A percentile compares a stretch with the other conserved stretches of the same genome.
Conservation (phyloP, 139 green algal genomes). For the Coccomyxa sp. region DNA sequence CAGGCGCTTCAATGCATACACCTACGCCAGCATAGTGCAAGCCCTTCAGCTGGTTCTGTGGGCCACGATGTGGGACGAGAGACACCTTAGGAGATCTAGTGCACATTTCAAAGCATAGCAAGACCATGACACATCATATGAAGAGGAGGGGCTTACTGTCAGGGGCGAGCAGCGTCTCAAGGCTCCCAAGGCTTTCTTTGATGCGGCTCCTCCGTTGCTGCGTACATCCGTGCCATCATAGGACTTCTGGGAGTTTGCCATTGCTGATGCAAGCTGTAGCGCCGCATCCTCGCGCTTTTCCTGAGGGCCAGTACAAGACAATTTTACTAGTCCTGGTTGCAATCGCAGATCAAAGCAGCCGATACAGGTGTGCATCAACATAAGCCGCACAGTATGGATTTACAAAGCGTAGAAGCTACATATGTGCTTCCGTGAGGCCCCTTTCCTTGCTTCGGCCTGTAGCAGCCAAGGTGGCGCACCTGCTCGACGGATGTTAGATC, state of each 20-base stretch:
- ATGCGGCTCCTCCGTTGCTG: not conserved
- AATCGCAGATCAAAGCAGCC: not conserved
- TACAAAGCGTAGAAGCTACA: not conserved
- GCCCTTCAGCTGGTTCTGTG: not conserved
- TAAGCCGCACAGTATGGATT: not conserved
- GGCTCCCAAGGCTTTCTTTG: not conserved
- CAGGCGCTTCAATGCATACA: conserved; percentile 67
- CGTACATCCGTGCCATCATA: not conserved
- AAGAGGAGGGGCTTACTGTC: not conserved
- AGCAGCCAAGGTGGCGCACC: conserved; percentile 9
- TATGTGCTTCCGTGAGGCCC: too few species aligned
- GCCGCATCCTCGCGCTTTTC: not conserved
- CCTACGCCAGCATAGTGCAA: conserved; percentile 25
- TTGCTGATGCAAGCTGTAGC: not conserved
- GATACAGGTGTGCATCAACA: not conserved
- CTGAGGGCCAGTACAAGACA: not conserved
- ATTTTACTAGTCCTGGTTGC: not conserved
- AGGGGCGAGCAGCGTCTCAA: not conserved
- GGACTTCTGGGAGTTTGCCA: not conserved
- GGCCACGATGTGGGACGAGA: not conserved
- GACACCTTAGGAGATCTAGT: not conserved
- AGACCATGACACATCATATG: not conserved
- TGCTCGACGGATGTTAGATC: conserved; percentile 61
- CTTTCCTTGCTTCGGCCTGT: too few species aligned
- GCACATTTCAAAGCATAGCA: not conserved